Percentiles rank a stretch among this genome's conserved stretches.
These are phyloP conservation scores for Przewalskia tangutica DNA, from an alignment of 257 asterid genomes.

Conservation along the genomic window DNA sequence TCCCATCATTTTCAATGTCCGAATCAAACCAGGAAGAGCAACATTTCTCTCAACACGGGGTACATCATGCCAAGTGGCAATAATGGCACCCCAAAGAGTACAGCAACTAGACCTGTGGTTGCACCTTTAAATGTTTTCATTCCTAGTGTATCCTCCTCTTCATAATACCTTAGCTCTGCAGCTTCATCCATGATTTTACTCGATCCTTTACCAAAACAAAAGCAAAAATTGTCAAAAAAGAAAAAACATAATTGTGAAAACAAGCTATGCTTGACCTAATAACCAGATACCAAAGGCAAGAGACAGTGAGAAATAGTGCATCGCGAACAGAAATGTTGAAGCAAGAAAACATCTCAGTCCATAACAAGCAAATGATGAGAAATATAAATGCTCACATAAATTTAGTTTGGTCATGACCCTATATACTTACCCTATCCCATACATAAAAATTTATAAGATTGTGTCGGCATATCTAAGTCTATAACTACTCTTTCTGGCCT, in stretches of 20 bases:
- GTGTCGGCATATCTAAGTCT: background rate
- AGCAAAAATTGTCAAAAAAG: background rate
- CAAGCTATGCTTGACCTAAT: background rate
- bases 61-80: conserved; percentile 95
- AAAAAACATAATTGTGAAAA: background rate
- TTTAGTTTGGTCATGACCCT: background rate
- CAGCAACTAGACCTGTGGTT: conserved; percentile 63
- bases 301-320: background rate
- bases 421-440: background rate
- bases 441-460: background rate
- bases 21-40: conserved; percentile 88
- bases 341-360: background rate
- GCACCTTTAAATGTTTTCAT: conserved; percentile 77
- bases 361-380: background rate
- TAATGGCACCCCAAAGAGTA: conserved; percentile 79
- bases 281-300: background rate
- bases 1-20: conserved; percentile 96
- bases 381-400: background rate
- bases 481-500: background rate
- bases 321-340: background rate
- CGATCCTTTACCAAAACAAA: background rate
- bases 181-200: conserved; percentile 47
- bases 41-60: conserved; percentile 95
- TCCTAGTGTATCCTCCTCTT: conserved; percentile 57
- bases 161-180: conserved; percentile 62